Conservation (phyloP, 2,329 filamentous ascomycete genomes). For the Ophiognomonia clavigignenti-juglandacearum region DNA sequence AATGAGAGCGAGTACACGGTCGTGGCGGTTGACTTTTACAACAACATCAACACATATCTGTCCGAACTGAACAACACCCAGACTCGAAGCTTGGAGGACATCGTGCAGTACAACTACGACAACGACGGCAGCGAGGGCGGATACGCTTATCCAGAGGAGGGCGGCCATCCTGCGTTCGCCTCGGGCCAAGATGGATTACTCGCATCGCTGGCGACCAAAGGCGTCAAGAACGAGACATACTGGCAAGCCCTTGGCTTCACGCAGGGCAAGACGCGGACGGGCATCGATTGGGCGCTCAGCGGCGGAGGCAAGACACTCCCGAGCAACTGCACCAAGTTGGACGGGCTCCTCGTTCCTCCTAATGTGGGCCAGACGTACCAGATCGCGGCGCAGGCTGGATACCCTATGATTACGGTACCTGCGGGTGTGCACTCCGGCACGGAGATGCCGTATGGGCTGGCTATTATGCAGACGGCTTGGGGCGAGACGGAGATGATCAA, state of each 20-base stretch:
- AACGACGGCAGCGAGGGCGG: constrained; percentile 66
- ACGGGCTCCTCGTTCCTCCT: constrained; percentile 63
- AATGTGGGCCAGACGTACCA: constrained; percentile 65
- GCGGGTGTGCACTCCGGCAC: constrained; percentile 48
- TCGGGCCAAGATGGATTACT: constrained; percentile 70
- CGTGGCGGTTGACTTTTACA: constrained; percentile 67
- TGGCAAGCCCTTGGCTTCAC: constrained; percentile 61
- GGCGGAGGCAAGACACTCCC: constrained; percentile 27
- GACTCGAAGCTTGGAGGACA: constrained; percentile 56
- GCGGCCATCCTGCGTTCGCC: constrained; percentile 54
- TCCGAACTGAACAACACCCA: constrained; percentile 57
- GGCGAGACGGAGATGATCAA: constrained; percentile 52
- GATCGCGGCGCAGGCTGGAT: constrained; percentile 70
- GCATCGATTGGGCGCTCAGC: constrained; percentile 63
- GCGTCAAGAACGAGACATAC: constrained; percentile 60
- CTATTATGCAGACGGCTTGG: constrained; percentile 56
- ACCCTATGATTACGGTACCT: constrained; percentile 67
- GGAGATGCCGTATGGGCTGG: constrained; percentile 59
- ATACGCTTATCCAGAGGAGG: constrained; percentile 40
- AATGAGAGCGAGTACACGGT: constrained; percentile 72
- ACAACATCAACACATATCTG: constrained; percentile 57
- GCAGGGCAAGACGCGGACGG: constrained; percentile 54
- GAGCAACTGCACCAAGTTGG: constrained; percentile 33
- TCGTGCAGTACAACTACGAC: constrained; percentile 59
- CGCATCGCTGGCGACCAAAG: constrained; percentile 56